phyloP scores from a whole-genome alignment of 2,329 filamentous ascomycete genomes.

The Coniochaeta hoffmannii region DNA sequence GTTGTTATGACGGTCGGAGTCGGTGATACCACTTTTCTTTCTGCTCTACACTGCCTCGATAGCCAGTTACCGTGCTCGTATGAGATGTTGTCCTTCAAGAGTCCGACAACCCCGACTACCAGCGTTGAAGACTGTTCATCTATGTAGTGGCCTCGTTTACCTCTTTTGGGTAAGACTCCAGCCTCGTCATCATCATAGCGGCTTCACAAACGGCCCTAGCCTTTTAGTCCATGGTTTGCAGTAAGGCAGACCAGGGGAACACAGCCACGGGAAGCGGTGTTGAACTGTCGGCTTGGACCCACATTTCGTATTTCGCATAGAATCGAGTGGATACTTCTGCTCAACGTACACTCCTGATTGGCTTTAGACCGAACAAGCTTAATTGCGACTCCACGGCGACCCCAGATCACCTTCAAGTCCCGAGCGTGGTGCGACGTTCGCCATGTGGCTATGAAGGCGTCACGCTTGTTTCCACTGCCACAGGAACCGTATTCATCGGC shows the following conservation, averaged over 20 bases:
- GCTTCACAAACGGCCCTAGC: not conserved
- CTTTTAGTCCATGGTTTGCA: not conserved
- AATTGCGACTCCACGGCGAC: not conserved
- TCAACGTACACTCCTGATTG: not conserved
- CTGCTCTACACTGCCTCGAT: no score
- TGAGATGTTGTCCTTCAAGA: not conserved
- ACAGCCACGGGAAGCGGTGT: conserved; percentile 1
- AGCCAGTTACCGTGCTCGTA: no score
- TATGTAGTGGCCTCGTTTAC: not conserved
- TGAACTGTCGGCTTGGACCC: not conserved
- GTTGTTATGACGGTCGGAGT: not conserved
- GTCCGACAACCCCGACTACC: not conserved
- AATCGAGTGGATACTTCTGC: not conserved
- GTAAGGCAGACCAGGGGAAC: not conserved
- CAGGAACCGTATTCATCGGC: not conserved
- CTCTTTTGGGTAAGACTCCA: not conserved
- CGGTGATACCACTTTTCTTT: conserved; percentile 8
- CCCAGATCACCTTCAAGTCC: not conserved
- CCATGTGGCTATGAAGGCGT: not conserved
- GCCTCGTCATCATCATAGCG: not conserved
- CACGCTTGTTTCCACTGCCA: not conserved
- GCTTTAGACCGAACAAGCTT: not conserved
- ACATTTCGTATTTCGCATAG: conserved; percentile 15
- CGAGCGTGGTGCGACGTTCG: not conserved
- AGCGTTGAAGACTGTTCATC: not conserved